phyloP scores from a whole-genome alignment of 2,329 filamentous ascomycete species.

The Xylariales sp. region DNA sequence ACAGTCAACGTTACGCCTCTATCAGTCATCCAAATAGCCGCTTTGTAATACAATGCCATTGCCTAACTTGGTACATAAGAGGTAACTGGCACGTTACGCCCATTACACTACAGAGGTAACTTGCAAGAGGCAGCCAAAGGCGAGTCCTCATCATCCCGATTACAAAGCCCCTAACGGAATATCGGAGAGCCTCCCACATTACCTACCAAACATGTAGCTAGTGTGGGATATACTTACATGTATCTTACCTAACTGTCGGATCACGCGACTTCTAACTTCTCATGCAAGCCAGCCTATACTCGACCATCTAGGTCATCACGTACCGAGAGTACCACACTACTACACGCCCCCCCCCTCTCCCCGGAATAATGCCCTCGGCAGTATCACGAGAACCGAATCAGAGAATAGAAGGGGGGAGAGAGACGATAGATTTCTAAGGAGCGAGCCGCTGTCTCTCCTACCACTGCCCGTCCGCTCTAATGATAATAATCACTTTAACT shows the following conservation, averaged over 20 bases:
- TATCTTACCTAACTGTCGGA: too few relatives aligned
- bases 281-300: too few relatives aligned
- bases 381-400: too few relatives aligned
- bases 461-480: too few relatives aligned
- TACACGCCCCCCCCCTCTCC: too few relatives aligned
- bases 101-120: background rate
- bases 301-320: too few relatives aligned
- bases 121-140: slow-evolving; percentile 26
- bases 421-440: background rate
- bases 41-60: background rate
- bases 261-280: too few relatives aligned
- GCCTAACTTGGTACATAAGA: background rate
- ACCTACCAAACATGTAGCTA: slow-evolving; percentile 12
- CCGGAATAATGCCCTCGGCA: too few relatives aligned
- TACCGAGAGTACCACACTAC: too few relatives aligned
- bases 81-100: slow-evolving; percentile 21
- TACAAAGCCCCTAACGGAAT: background rate
- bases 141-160: background rate
- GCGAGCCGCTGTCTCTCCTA: background rate
- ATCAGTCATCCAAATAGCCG: background rate
- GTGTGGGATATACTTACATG: slow-evolving; percentile 5
- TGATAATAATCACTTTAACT: background rate
- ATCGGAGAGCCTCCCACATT: slow-evolving; percentile 11
- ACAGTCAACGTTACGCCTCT: slow-evolving; percentile 19
- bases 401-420: too few relatives aligned